phyloP scores from a whole-genome alignment of 331 rosid genomes.

The Rosa hybrid region DNA sequence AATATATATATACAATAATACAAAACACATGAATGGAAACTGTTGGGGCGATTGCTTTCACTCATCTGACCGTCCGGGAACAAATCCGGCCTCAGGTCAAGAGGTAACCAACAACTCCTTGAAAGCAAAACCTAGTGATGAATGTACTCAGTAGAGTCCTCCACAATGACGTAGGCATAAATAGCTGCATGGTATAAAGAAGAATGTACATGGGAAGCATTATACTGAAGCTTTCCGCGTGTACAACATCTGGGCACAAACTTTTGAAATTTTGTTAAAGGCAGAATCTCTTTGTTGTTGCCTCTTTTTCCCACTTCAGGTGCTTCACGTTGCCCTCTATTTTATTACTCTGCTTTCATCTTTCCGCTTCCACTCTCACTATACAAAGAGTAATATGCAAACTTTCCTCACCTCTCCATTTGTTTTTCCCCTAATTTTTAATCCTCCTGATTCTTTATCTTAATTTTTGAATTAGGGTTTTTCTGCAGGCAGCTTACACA shows the following conservation, averaged over 20 bases:
- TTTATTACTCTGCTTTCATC: slow-evolving; percentile 1
- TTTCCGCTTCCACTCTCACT: neutral
- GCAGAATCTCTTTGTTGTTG: slow-evolving; percentile 21
- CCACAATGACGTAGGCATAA: neutral
- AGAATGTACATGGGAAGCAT: neutral
- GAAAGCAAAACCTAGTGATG: neutral
- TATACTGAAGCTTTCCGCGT: slow-evolving; percentile 4
- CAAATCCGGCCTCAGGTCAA: neutral
- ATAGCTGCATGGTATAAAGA: neutral
- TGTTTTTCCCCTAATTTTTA: slow-evolving; percentile 1
- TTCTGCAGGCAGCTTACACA: slow-evolving; percentile 41
- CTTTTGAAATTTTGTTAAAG: neutral
- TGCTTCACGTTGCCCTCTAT: slow-evolving; percentile 27
- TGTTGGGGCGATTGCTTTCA: neutral
- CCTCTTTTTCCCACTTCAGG: slow-evolving; percentile 28
- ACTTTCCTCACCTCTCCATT: neutral
- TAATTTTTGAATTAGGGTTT: neutral
- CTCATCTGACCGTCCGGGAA: neutral
- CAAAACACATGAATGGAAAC: no score
- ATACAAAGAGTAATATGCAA: neutral
- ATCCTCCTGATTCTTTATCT: slow-evolving; percentile 4
- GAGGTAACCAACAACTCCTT: neutral
- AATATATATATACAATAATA: no score
- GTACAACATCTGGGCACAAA: slow-evolving; percentile 8
- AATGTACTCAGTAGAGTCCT: neutral